A percentile compares a stretch with the other conserved stretches of the same genome.
These are phyloP conservation scores for Boletus calvinii DNA, from an alignment of 1,284 basidiomycete species.

Conservation along the genomic window DNA sequence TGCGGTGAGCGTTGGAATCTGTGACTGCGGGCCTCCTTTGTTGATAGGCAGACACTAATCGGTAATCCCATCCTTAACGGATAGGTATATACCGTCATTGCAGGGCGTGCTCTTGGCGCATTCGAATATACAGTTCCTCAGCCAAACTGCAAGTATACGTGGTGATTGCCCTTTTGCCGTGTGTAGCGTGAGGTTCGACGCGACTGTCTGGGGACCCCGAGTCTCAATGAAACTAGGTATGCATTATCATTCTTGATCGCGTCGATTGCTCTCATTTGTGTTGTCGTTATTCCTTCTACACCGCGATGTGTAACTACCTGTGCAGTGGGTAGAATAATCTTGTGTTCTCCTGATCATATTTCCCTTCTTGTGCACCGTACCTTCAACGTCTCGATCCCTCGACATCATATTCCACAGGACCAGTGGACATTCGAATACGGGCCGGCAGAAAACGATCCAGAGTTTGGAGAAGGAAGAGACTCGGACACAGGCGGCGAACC, in stretches of 20 bases:
- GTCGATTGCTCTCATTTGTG: not conserved
- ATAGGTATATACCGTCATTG: conserved; percentile 86
- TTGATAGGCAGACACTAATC: conserved; percentile 7
- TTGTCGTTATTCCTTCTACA: not conserved
- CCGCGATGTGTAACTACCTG: not conserved
- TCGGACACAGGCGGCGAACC: conserved; percentile 20
- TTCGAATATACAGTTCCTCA: conserved; percentile 71
- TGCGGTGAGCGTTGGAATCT: conserved; percentile 66
- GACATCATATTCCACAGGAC: conserved; percentile 83
- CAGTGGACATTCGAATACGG: conserved; percentile 88
- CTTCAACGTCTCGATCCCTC: conserved; percentile 96
- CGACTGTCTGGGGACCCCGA: conserved; percentile 87
- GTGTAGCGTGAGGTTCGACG: conserved; percentile 76
- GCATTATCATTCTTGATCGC: conserved; percentile 27
- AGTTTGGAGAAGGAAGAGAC: conserved; percentile 50
- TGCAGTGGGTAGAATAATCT: conserved; percentile 81
- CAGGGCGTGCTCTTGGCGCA: conserved; percentile 88
- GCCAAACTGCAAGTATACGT: conserved; percentile 69
- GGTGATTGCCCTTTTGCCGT: conserved; percentile 87
- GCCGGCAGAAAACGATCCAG: conserved; percentile 72
- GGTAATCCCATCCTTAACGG: not conserved
- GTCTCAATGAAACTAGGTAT: conserved; percentile 83
- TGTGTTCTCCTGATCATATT: conserved; percentile 93
- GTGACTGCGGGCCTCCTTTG: conserved; percentile 2
- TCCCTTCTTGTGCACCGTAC: conserved; percentile 91